Percentiles rank a stretch among this genome's conserved stretches.
Conservation (phyloP, 176 grass and related monocot species). For the Aegilops sharonensis region DNA sequence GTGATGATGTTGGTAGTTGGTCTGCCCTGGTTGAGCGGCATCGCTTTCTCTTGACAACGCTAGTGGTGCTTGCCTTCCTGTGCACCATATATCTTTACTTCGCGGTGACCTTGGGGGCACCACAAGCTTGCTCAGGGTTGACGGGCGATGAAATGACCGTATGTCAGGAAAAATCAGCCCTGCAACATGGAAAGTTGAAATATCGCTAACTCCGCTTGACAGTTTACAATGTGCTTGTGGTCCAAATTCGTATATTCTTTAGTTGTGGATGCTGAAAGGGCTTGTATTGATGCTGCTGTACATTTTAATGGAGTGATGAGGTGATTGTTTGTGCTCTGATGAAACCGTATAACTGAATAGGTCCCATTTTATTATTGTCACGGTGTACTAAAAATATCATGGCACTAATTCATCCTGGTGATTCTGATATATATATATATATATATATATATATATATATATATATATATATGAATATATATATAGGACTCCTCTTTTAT, state of each 20-base stretch:
- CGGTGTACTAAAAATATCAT: constrained; percentile 28
- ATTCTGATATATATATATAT: not conserved
- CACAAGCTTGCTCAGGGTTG: constrained; percentile 59
- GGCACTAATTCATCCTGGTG: constrained; percentile 16
- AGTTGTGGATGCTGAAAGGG: constrained; percentile 19
- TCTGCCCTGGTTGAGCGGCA: constrained; percentile 71
- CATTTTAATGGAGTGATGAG: constrained; percentile 28
- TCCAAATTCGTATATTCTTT: constrained; percentile 44
- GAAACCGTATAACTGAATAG: constrained; percentile 32
- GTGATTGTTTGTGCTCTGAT: not conserved
- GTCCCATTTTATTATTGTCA: constrained; percentile 13
- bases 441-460: no score
- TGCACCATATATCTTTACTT: constrained; percentile 97
- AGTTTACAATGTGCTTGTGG: constrained; percentile 22
- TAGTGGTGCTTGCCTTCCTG: constrained; percentile 73
- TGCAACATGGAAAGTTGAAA: constrained; percentile 77
- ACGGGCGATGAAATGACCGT: constrained; percentile 47
- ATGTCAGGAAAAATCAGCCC: constrained; percentile 65
- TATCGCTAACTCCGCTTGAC: constrained; percentile 29
- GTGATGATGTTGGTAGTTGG: constrained; percentile 67
- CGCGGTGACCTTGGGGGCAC: constrained; percentile 64
- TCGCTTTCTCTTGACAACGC: constrained; percentile 77
- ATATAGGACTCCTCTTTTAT: no score
- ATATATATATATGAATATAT: no score
- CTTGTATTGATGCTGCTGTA: constrained; percentile 31